These are phyloP conservation scores for Populus pruinosa DNA, from an alignment of 345 rosid genomes.

Conservation along the genomic window DNA sequence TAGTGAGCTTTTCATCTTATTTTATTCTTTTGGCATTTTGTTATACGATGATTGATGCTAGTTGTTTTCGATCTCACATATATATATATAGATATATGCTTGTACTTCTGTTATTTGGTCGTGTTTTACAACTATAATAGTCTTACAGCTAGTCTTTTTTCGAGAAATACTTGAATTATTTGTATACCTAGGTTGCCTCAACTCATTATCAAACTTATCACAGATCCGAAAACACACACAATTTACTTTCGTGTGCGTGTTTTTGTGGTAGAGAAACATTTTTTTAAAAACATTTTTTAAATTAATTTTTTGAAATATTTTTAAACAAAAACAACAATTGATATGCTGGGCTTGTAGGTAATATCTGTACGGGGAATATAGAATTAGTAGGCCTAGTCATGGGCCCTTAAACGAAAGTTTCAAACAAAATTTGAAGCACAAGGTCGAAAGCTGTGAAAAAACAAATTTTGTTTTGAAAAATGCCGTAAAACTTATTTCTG, in stretches of 20 bases:
- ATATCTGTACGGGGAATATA: too few species aligned
- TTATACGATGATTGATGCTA: neutral
- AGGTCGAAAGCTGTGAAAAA: neutral
- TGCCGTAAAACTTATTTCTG: neutral
- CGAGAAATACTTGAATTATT: neutral
- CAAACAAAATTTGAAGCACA: neutral
- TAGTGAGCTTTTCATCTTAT: neutral
- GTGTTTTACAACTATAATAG: neutral
- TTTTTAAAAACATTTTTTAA: too few species aligned
- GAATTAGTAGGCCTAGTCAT: neutral
- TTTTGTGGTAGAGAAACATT: too few species aligned
- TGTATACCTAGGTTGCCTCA: too few species aligned
- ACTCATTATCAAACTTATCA: too few species aligned
- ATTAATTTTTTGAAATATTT: too few species aligned
- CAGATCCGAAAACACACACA: too few species aligned
- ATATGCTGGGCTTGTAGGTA: too few species aligned
- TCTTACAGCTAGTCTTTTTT: neutral
- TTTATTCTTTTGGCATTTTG: neutral
- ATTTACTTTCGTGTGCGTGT: too few species aligned
- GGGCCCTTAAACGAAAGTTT: too few species aligned
- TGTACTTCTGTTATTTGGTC: neutral
- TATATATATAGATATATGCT: too few species aligned
- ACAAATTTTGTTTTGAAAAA: neutral
- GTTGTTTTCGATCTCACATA: neutral
- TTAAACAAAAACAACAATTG: rapidly evolving